Evolutionary conservation across 2,329 filamentous ascomycete species (phyloP).

Genomic region (Hymenoscyphus scutula): DNA sequence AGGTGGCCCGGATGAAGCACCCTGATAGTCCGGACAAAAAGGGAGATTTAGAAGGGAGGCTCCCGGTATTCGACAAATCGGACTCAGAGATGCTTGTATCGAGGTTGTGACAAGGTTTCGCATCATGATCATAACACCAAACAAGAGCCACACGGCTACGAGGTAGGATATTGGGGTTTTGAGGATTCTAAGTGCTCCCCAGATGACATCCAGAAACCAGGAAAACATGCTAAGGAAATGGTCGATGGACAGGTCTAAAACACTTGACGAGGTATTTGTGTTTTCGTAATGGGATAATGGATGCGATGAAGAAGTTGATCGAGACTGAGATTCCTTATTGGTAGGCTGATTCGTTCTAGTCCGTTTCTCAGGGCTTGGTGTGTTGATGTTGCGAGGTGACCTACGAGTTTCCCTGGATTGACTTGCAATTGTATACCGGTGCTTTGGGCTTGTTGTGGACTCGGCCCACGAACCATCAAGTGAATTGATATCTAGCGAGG

Average conservation of each 20-base stretch:
- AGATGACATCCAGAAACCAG: conserved; percentile 56
- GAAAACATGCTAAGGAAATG: conserved; percentile 30
- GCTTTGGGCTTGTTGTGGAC: conserved; percentile 22
- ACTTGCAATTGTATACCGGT: conserved; percentile 13
- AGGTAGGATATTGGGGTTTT: conserved; percentile 63
- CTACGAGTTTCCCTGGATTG: conserved; percentile 21
- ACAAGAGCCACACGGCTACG: conserved; percentile 59
- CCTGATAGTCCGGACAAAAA: conserved; percentile 50
- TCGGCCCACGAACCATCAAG: conserved; percentile 34
- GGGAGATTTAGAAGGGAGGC: conserved; percentile 58
- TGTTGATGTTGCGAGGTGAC: conserved; percentile 15
- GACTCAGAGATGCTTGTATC: conserved; percentile 60
- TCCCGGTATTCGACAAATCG: conserved; percentile 69
- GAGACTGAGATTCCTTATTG: neutral
- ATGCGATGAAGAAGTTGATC: conserved; percentile 6
- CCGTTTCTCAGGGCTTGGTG: conserved; percentile 27
- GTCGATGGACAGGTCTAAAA: conserved; percentile 26
- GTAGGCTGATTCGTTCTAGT: conserved; percentile 13
- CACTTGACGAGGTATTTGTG: conserved; percentile 11
- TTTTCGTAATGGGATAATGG: conserved; percentile 7
- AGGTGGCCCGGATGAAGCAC: conserved; percentile 16
- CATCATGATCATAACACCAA: conserved; percentile 57
- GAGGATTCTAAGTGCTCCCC: conserved; percentile 57
- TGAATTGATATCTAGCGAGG: conserved; percentile 32
- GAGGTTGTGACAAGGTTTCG: conserved; percentile 62